Evolutionary conservation across 805 yeast genomes (phyloP).

Genomic region (Schwanniomyces yamadae): DNA sequence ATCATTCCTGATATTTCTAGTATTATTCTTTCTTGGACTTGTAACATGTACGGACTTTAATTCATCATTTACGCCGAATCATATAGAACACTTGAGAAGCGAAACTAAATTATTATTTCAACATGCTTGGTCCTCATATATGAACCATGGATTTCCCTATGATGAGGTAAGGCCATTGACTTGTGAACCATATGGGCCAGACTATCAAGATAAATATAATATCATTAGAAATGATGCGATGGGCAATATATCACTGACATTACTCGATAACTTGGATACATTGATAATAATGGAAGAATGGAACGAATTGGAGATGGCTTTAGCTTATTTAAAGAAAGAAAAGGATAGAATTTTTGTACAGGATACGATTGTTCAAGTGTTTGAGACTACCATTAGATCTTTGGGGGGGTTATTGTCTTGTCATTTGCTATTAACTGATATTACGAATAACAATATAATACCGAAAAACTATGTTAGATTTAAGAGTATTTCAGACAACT

Average conservation of each 20-base stretch:
- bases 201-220: slow-evolving; percentile 51
- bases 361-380: slow-evolving; percentile 79
- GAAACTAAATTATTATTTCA: slow-evolving; percentile 60
- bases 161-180: slow-evolving; percentile 79
- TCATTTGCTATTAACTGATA: slow-evolving; percentile 52
- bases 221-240: slow-evolving; percentile 73
- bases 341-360: slow-evolving; percentile 53
- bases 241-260: slow-evolving; percentile 79
- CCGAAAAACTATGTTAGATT: slow-evolving; percentile 33
- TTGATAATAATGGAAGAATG: slow-evolving; percentile 70
- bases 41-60: slow-evolving; percentile 1
- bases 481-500: slow-evolving; percentile 29
- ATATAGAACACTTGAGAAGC: slow-evolving; percentile 30
- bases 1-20: not conserved
- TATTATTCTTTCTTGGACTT: not conserved
- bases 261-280: slow-evolving; percentile 79
- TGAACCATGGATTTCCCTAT: slow-evolving; percentile 68
- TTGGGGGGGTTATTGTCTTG: slow-evolving; percentile 80
- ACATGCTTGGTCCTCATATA: slow-evolving; percentile 74
- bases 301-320: slow-evolving; percentile 44
- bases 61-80: slow-evolving; percentile 40
- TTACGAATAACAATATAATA: slow-evolving; percentile 8
- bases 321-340: slow-evolving; percentile 29
- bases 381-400: slow-evolving; percentile 80
- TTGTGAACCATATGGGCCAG: slow-evolving; percentile 69